Evolutionary conservation across 2,329 filamentous ascomycete genomes (phyloP).

Genomic region (Aureobasidium sp.): DNA sequence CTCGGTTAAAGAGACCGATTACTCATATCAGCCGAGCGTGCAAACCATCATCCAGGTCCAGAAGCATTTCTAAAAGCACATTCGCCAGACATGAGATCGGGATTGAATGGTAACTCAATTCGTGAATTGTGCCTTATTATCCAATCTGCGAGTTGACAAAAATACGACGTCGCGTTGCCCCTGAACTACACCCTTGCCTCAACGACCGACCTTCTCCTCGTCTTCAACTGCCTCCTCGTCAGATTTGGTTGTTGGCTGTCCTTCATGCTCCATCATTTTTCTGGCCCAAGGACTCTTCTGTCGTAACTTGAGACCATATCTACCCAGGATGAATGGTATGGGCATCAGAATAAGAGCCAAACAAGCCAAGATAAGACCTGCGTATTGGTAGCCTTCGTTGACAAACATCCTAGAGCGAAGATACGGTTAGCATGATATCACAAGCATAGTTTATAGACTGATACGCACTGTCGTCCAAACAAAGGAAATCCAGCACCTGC

Average conservation of each 20-base stretch:
- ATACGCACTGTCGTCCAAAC: conserved; percentile 20
- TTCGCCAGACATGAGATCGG: neutral
- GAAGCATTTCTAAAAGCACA: neutral
- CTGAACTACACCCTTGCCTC: neutral
- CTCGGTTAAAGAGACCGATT: neutral
- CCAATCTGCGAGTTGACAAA: neutral
- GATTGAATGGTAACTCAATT: neutral
- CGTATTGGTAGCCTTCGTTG: conserved; percentile 24
- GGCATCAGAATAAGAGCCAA: conserved; percentile 22
- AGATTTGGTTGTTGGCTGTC: neutral
- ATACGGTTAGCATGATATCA: neutral
- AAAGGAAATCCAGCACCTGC: conserved; percentile 30
- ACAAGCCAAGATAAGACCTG: conserved; percentile 23
- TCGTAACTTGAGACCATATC: conserved; percentile 27
- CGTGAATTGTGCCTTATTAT: neutral
- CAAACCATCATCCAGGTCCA: neutral
- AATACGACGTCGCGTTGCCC: neutral
- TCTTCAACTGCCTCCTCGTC: neutral
- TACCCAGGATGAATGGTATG: conserved; percentile 24
- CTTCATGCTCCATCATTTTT: conserved; percentile 23
- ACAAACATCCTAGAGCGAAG: neutral
- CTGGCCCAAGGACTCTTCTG: conserved; percentile 32
- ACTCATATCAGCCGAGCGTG: neutral
- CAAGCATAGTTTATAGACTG: neutral
- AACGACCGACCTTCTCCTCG: neutral